These are phyloP conservation scores for Argentina anserina DNA, from an alignment of 306 rosid species.

Conservation along the genomic window DNA sequence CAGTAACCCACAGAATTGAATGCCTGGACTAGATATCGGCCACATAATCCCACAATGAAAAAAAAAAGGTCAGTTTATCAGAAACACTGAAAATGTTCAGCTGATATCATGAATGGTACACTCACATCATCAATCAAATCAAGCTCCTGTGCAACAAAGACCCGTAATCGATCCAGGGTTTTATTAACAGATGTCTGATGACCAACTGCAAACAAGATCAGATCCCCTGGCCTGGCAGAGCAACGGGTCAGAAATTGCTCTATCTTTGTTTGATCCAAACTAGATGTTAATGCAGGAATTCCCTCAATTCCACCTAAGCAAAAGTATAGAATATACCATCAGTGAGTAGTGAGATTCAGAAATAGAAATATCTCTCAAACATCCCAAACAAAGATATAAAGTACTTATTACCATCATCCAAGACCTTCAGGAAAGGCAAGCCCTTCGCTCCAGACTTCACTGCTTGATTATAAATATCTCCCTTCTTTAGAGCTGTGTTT, in stretches of 20 bases:
- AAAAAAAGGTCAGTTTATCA: slow-evolving; percentile 20
- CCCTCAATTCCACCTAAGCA: slow-evolving; percentile 74
- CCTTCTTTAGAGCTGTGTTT: slow-evolving; percentile 86
- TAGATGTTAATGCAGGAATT: slow-evolving; percentile 69
- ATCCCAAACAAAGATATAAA: slow-evolving; percentile 9
- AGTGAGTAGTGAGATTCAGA: slow-evolving; percentile 11
- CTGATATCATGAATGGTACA: neutral
- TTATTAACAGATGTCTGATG: slow-evolving; percentile 58
- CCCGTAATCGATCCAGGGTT: slow-evolving; percentile 77
- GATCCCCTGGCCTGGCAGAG: slow-evolving; percentile 66
- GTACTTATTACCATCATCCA: slow-evolving; percentile 57
- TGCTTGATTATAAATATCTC: slow-evolving; percentile 70
- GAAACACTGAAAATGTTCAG: slow-evolving; percentile 3
- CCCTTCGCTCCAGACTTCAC: slow-evolving; percentile 87
- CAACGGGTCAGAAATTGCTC: slow-evolving; percentile 49
- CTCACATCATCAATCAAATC: slow-evolving; percentile 77
- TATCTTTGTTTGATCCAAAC: slow-evolving; percentile 57
- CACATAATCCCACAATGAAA: slow-evolving; percentile 21
- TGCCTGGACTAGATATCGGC: slow-evolving; percentile 59
- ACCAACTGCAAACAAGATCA: slow-evolving; percentile 79
- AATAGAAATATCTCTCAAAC: slow-evolving; percentile 3
- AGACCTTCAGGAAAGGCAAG: slow-evolving; percentile 84
- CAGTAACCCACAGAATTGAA: slow-evolving; percentile 91
- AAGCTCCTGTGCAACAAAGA: slow-evolving; percentile 65
- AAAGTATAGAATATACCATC: slow-evolving; percentile 20